Evolutionary conservation across 2,329 filamentous ascomycete genomes (phyloP).

Genomic region (Fusarium cicatricum): DNA sequence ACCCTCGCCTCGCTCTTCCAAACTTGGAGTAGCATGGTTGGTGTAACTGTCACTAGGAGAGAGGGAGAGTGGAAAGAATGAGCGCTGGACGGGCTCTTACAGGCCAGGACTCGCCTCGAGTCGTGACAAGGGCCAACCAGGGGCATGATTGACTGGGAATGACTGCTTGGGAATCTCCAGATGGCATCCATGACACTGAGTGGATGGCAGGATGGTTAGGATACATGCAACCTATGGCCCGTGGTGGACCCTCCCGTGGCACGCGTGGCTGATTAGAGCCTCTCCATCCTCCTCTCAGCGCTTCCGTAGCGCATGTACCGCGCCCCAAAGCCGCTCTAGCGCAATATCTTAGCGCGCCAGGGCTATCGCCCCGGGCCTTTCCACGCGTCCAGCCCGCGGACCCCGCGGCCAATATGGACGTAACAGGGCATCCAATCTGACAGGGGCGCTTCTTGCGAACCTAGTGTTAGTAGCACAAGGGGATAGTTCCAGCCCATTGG

Average conservation of each 20-base stretch:
- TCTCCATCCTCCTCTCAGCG: not conserved
- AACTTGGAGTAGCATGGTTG: slow-evolving; percentile 36
- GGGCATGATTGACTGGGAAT: too few relatives aligned
- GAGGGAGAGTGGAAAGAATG: not conserved
- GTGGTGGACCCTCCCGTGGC: slow-evolving; percentile 10
- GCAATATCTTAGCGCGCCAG: slow-evolving; percentile 13
- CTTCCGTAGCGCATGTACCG: slow-evolving; percentile 14
- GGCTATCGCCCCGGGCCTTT: slow-evolving; percentile 9
- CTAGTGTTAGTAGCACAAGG: slow-evolving; percentile 34
- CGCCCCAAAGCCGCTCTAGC: slow-evolving; percentile 23
- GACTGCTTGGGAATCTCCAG: slow-evolving; percentile 14
- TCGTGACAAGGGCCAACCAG: too few relatives aligned
- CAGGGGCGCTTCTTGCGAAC: slow-evolving; percentile 28
- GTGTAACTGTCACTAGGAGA: slow-evolving; percentile 34
- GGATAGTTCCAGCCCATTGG: not conserved
- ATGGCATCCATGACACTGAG: slow-evolving; percentile 18
- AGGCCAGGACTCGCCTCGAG: too few relatives aligned
- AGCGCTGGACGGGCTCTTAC: too few relatives aligned
- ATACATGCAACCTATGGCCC: not conserved
- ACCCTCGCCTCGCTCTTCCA: slow-evolving; percentile 23
- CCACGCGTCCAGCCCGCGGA: not conserved
- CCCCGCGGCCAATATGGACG: too few relatives aligned
- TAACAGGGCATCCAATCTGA: not conserved
- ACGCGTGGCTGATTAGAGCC: slow-evolving; percentile 6
- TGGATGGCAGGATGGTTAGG: too few relatives aligned